A percentile compares a stretch with the other conserved stretches of the same genome.
Conservation (phyloP, 73 alveolate genomes). For the Paramecium pentaurelia region DNA sequence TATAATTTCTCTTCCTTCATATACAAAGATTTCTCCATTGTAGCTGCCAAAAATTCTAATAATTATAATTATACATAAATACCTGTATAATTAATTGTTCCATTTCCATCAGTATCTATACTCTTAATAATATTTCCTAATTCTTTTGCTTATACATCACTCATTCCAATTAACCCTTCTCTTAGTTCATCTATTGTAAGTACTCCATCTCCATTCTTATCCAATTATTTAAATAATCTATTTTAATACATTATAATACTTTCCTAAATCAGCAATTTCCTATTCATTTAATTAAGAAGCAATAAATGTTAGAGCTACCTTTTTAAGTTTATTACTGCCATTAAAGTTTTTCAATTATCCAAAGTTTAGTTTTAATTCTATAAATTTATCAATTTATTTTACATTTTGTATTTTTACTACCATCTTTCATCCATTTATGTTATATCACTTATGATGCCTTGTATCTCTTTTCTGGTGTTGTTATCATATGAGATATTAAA, state of each 20-base stretch:
- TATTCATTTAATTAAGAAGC: conserved; percentile 61
- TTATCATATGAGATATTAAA: conserved; percentile 65
- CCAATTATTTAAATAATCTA: conserved; percentile 61
- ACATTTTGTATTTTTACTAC: conserved; percentile 54
- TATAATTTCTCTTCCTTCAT: conserved; percentile 63
- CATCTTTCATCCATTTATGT: conserved; percentile 68
- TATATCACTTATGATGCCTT: conserved; percentile 62
- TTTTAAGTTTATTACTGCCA: conserved; percentile 51
- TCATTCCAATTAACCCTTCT: conserved; percentile 58
- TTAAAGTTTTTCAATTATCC: conserved; percentile 43
- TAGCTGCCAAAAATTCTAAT: conserved; percentile 64
- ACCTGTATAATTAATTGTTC: conserved; percentile 63
- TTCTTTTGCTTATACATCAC: conserved; percentile 40
- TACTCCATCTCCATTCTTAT: conserved; percentile 71
- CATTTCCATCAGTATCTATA: conserved; percentile 71
- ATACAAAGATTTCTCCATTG: conserved; percentile 64
- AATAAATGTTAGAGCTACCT: conserved; percentile 61
- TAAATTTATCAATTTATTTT: neutral
- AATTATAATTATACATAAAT: neutral
- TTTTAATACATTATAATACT: neutral
- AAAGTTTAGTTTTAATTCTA: conserved; percentile 50
- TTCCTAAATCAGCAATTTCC: conserved; percentile 64
- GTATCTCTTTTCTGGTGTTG: conserved; percentile 62
- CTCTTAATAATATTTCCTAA: conserved; percentile 50
- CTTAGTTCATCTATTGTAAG: conserved; percentile 64